Evolutionary conservation across 1,139 yeast species (phyloP), one percentile per base, ranked within the genome.

Genomic region (Blastobotrys illinoisensis): DNA sequence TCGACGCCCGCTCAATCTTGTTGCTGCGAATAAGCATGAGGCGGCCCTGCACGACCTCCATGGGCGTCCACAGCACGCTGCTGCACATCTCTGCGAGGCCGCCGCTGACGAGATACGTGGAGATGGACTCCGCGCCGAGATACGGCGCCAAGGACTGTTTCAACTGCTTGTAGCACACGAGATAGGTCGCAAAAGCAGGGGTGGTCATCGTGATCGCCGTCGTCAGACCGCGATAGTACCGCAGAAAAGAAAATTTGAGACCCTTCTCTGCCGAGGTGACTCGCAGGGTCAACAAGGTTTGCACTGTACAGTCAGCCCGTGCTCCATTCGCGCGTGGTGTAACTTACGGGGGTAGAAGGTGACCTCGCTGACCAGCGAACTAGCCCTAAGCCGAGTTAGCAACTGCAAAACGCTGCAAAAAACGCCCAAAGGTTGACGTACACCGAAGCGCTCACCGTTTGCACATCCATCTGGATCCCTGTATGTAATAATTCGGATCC

Each of bases 41-140:
- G 23, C 74, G 65, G 49, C 76, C 76, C 60, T 71, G 72, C 53
- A 72, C 60, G n/a, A 72, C 73, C 61, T 72, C 76, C 67, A 73
- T 69, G 1, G 76, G 76, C 16, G 74, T 72, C 71, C 73, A 71
- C 19, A 73, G 60, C 46, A 67, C 57, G 16, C 71, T 66, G 47
- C 72, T 67, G 9, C 69, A 64, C 13, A 72, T 26, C 63, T 72
- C 76, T 9, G 76, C 73, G 5, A 62, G 63, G 6, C 68, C 60
- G 2, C 75, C 74, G 51, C 71, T 64, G 9, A 62, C 52, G 13
- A 69, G 60, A 56, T 71, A 72, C 54, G 68, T 71, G 7, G 61
- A n/a, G 16, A 69, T 60, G 18, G 69, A 58, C 14, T 65, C 60
- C 11, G 59, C 58, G 5, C 74, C 74, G 2, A 70, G 54, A 40